Percentiles rank a stretch among this genome's conserved stretches.
Evolutionary conservation across 345 rosid genomes (phyloP).

Genomic region (Punica granatum): DNA sequence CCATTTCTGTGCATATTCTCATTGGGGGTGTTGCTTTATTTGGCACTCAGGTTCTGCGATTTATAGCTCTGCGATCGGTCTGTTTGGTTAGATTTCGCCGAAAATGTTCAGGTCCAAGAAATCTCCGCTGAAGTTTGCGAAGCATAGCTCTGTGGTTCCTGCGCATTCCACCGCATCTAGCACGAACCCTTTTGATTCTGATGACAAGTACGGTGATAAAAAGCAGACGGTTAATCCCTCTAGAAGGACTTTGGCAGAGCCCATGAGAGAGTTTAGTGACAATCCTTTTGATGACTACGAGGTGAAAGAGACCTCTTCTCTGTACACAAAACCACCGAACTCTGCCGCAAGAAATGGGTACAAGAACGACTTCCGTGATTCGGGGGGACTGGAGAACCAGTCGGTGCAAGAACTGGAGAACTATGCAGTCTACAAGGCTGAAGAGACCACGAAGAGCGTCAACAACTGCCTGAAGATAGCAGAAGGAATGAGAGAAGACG

Average conservation of each 20-base stretch:
- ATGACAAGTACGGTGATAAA: slow-evolving; percentile 51
- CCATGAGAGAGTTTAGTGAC: slow-evolving; percentile 18
- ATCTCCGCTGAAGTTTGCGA: neutral
- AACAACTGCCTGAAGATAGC: slow-evolving; percentile 81
- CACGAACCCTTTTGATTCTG: slow-evolving; percentile 81
- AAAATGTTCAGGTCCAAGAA: slow-evolving; percentile 8
- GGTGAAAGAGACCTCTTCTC: slow-evolving; percentile 22
- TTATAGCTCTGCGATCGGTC: neutral
- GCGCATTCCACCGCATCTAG: slow-evolving; percentile 16
- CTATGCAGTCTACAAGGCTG: slow-evolving; percentile 86
- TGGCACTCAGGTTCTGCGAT: neutral
- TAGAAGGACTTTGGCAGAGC: slow-evolving; percentile 43
- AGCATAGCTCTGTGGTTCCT: neutral
- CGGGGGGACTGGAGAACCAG: slow-evolving; percentile 82
- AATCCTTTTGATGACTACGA: slow-evolving; percentile 52
- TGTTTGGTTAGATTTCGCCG: neutral
- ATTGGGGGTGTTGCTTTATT: neutral
- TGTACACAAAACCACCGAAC: slow-evolving; percentile 26
- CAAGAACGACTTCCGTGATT: slow-evolving; percentile 76
- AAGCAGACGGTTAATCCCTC: slow-evolving; percentile 45
- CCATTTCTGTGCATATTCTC: neutral
- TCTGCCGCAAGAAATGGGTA: slow-evolving; percentile 43
- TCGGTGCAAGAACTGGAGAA: slow-evolving; percentile 81
- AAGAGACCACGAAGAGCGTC: slow-evolving; percentile 77
- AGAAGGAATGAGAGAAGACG: slow-evolving; percentile 84